These are phyloP conservation scores for Backusella circina DNA, from an alignment of 192 early-diverging fungal species.

Conservation along the genomic window DNA sequence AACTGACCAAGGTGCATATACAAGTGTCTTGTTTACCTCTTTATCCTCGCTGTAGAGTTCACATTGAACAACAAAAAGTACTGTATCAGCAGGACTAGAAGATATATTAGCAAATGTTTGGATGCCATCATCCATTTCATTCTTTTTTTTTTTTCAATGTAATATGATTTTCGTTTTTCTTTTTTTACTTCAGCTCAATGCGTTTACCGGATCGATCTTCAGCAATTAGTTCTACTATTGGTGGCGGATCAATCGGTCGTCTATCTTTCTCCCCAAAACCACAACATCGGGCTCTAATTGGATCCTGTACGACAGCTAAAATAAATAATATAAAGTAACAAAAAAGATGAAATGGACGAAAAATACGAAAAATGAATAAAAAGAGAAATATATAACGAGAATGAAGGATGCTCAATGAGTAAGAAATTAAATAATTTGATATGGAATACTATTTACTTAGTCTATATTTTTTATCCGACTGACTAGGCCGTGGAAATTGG, in stretches of 20 bases:
- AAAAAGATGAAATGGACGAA: neutral
- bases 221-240: slow-evolving; percentile 62
- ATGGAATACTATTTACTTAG: neutral
- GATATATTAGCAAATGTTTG: neutral
- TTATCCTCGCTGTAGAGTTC: slow-evolving; percentile 55
- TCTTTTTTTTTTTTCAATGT: neutral
- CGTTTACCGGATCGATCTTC: slow-evolving; percentile 51
- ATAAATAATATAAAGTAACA: slow-evolving; percentile 9
- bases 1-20: slow-evolving; percentile 37
- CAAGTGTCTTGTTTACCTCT: slow-evolving; percentile 46
- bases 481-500: neutral
- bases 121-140: neutral
- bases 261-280: slow-evolving; percentile 78
- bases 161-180: neutral
- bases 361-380: neutral
- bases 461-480: neutral
- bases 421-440: neutral
- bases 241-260: slow-evolving; percentile 68
- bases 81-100: slow-evolving; percentile 36
- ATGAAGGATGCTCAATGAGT: neutral
- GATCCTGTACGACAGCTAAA: slow-evolving; percentile 56
- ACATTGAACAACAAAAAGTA: slow-evolving; percentile 52
- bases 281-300: slow-evolving; percentile 65
- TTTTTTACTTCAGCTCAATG: slow-evolving; percentile 31
- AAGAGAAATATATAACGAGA: neutral